These are phyloP conservation scores for Nannochloropsis salina DNA, from an alignment of 108 stramenopile species.

Conservation along the genomic window DNA sequence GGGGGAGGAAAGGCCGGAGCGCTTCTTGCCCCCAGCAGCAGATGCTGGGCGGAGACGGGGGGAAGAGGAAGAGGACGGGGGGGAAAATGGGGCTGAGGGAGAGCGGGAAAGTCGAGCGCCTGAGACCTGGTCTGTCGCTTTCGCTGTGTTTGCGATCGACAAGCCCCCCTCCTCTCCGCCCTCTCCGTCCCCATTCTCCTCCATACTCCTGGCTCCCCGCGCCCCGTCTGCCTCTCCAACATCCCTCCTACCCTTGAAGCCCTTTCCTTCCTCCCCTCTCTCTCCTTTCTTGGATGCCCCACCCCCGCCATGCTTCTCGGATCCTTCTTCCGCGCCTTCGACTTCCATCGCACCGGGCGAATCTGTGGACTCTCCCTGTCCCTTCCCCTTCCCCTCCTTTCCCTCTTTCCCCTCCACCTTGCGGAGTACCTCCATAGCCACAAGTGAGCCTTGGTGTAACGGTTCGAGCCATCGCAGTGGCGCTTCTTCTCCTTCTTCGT, in stretches of 20 bases:
- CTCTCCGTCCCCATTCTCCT: slow-evolving; percentile 23
- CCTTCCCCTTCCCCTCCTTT: neutral
- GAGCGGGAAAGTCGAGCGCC: slow-evolving; percentile 23
- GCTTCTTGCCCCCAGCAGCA: neutral
- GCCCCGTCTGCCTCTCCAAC: neutral
- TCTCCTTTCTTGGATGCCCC: neutral
- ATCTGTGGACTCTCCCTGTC: neutral
- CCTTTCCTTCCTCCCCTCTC: neutral
- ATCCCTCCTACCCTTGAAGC: slow-evolving; percentile 5
- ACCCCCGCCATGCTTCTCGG: neutral
- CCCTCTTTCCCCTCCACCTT: neutral
- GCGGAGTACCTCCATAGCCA: neutral
- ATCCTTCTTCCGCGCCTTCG: neutral
- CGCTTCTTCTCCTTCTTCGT: neutral
- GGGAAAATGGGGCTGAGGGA: neutral
- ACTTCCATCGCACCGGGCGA: neutral
- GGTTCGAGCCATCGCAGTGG: slow-evolving; percentile 7
- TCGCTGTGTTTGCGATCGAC: slow-evolving; percentile 5
- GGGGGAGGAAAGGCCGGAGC: neutral
- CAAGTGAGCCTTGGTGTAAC: neutral
- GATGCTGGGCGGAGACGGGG: neutral
- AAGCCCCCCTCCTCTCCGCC: neutral
- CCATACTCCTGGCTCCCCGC: slow-evolving; percentile 17
- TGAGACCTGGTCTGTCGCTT: slow-evolving; percentile 32
- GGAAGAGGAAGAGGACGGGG: slow-evolving; percentile 21